Evolutionary conservation across 139 green algal species (phyloP), one percentile per base, ranked within the genome.

Genomic region (Nannochloris sp.): DNA sequence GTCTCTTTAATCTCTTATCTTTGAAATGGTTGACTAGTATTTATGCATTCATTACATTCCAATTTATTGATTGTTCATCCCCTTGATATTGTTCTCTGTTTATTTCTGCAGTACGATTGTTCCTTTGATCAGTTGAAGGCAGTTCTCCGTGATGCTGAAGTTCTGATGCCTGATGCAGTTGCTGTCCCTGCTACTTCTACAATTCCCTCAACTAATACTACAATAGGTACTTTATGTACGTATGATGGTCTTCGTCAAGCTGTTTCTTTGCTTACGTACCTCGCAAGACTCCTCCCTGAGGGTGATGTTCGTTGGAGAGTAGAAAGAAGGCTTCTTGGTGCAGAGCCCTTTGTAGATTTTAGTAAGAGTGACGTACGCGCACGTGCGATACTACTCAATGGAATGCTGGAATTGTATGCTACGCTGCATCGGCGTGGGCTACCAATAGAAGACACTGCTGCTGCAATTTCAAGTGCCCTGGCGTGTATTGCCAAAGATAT

Each of bases 311-410:
- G 10, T 3, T 65, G 58, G 58, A 19, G 33, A 19, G 29, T 65
- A 35, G 32, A 56, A 36, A 54, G 37, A 24, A n/a, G 58, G 3
- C 12, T 65, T 7, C 9, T 56, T 7, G 58, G 58, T 24, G 23
- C 13, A 23, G 58, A 65, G 58, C 58, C 58, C 15, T 65, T 56
- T 24, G 32, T 65, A 23, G 33, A 54, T 35, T 65, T 65, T 25
- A 24, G 35, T 15, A 23, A n/a, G 3, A 56, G 32, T 9, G 30
- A 42, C 37, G 14, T 14, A 19, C 58, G 30, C 15, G 15, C 58
- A 54, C 53, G 30, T 15, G 33, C 58, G 13, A 55, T 65, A 54
- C 12, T 65, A 19, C 30, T 65, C 12, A 54, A 34, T 32, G 58
- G 33, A 27, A 56, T 47, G 37, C 13, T 65, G 10, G 58, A 56